Conservation (phyloP, 805 yeast genomes). For the Peterozyma xylosa region DNA sequence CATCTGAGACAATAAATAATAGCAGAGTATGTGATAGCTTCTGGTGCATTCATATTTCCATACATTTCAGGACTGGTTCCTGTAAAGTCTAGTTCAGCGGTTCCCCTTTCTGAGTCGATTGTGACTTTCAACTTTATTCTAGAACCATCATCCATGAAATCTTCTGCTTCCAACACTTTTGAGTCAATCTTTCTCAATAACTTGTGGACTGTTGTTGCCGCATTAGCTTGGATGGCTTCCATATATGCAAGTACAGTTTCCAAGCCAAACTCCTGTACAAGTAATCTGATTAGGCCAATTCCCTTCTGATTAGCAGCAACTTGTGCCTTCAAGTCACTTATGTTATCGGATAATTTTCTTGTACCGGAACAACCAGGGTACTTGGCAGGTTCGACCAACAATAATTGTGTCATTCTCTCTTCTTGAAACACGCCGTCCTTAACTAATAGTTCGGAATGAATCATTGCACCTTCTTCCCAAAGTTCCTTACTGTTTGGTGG, state of each 20-base stretch:
- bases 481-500: slow-evolving; percentile 84
- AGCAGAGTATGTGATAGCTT: slow-evolving; percentile 83
- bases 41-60: slow-evolving; percentile 90
- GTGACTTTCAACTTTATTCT: slow-evolving; percentile 48
- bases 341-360: slow-evolving; percentile 73
- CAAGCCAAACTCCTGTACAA: slow-evolving; percentile 58
- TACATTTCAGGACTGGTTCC: slow-evolving; percentile 86
- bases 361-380: slow-evolving; percentile 88
- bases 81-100: slow-evolving; percentile 72
- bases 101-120: slow-evolving; percentile 41
- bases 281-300: slow-evolving; percentile 49
- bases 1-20: slow-evolving; percentile 82
- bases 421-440: slow-evolving; percentile 69
- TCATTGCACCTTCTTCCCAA: slow-evolving; percentile 89
- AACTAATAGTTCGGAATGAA: slow-evolving; percentile 70
- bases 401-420: slow-evolving; percentile 49
- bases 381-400: slow-evolving; percentile 69
- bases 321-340: slow-evolving; percentile 80
- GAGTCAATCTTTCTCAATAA: slow-evolving; percentile 35
- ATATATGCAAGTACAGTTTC: slow-evolving; percentile 61
- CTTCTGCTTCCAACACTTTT: slow-evolving; percentile 41
- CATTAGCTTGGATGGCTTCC: slow-evolving; percentile 77
- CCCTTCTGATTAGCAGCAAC: slow-evolving; percentile 88
- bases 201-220: slow-evolving; percentile 60
- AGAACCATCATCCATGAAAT: slow-evolving; percentile 80